Evolutionary conservation across 2,329 filamentous ascomycete genomes (phyloP), one percentile per base, ranked within the genome.

Genomic region (Monilinia fructicola): DNA sequence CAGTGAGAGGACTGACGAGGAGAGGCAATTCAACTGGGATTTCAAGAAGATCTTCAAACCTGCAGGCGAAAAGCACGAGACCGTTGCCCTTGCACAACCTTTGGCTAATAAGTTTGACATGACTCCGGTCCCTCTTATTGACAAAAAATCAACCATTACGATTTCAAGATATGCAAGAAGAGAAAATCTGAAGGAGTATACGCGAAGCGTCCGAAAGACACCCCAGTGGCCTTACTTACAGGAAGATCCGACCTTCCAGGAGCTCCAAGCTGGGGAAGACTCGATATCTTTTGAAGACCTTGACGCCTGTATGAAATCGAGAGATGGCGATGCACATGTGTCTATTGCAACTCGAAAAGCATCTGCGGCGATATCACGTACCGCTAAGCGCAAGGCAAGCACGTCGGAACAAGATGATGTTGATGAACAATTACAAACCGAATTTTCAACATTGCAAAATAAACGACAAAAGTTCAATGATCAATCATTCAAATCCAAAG

Each of bases 41-140:
- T 73, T 78, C 65, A 70, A 78, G 53, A 73, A 72, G 12, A 75
- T 80, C 6, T 82, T 83, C 65, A 23, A 50, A 21, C 73, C 76
- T 12, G 78, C 80, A 52, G 69, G 74, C 44, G 68, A 74, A 5
- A 66, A 69, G 14, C 78, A 79, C 65, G 75, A 77, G 9, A 79
- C 79, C n/a, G 81, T 83, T 48, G 78, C 80, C n/a, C 79, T 83
- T 64, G 80, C 79, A 16, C 81, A 79, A 67, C 81, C 81, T 26
- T 74, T 84, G 1, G 77, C 80, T 4, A 69, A 73, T 21, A 74
- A 76, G 23, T 83, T 81, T 67, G 79, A 76, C 50, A 80, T 82
- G 26, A 78, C 80, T 21, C 78, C 81, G 10, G 79, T 83, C 42
- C 79, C 82, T 50, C 80, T 82, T 35, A 79, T 78, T 23, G 77